Percentiles rank a stretch among this genome's conserved stretches.
These are phyloP conservation scores for Ogataea paradorogensis DNA, from an alignment of 805 yeast genomes.

Conservation along the genomic window DNA sequence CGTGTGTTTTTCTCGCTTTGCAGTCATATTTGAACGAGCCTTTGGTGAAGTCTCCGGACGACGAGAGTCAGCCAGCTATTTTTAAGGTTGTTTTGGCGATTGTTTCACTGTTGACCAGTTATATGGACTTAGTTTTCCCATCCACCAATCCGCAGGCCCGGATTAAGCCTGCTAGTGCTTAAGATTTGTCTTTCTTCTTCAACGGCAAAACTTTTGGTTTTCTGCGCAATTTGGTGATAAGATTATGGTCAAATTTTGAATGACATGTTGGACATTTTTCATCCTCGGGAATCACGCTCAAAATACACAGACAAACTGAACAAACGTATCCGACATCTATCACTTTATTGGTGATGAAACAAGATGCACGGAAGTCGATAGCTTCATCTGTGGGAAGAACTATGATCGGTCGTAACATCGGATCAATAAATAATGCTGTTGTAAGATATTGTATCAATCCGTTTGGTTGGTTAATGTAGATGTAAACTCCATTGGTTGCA, in stretches of 20 bases:
- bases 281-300: slow-evolving; percentile 65
- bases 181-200: slow-evolving; percentile 17
- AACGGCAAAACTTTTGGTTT: slow-evolving; percentile 46
- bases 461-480: slow-evolving; percentile 60
- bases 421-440: slow-evolving; percentile 85
- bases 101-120: slow-evolving; percentile 46
- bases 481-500: slow-evolving; percentile 87
- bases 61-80: slow-evolving; percentile 42
- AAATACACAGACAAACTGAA: slow-evolving; percentile 84
- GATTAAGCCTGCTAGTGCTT: slow-evolving; percentile 10
- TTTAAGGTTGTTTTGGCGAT: slow-evolving; percentile 46
- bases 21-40: slow-evolving; percentile 47
- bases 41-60: slow-evolving; percentile 26
- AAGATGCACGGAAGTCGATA: slow-evolving; percentile 92
- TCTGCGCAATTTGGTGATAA: slow-evolving; percentile 54
- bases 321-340: slow-evolving; percentile 95
- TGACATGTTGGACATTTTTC: slow-evolving; percentile 84
- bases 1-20: slow-evolving; percentile 48
- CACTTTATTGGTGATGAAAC: slow-evolving; percentile 85
- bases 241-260: slow-evolving; percentile 65
- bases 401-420: slow-evolving; percentile 70
- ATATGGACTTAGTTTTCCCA: slow-evolving; percentile 52
- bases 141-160: slow-evolving; percentile 33
- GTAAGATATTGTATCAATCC: slow-evolving; percentile 82
- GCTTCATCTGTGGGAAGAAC: slow-evolving; percentile 79